These are phyloP conservation scores for Paralagenidium karlingii DNA, from an alignment of 352 stramenopile species.

Conservation along the genomic window DNA sequence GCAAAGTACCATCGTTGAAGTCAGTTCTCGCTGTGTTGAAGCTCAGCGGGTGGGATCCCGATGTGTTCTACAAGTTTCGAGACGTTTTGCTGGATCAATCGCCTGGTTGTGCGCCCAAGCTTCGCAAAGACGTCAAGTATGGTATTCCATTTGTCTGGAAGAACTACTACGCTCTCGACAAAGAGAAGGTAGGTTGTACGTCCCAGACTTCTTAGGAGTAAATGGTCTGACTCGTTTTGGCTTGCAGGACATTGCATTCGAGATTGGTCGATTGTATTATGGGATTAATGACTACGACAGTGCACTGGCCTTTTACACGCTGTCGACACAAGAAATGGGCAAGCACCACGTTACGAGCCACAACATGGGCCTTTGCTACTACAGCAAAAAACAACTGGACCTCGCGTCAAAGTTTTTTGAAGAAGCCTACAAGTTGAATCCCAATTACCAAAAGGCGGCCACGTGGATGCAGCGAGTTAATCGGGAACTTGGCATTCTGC, in stretches of 20 bases:
- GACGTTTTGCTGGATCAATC: conserved; percentile 85
- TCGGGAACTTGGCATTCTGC: too few relatives aligned
- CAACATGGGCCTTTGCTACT: conserved; percentile 93
- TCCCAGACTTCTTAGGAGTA: background rate
- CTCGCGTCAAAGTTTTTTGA: conserved; percentile 53
- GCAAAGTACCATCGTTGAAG: conserved; percentile 68
- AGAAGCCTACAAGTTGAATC: conserved; percentile 51
- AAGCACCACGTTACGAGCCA: conserved; percentile 93
- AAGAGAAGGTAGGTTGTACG: conserved; percentile 64
- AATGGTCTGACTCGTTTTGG: background rate
- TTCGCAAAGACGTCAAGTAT: conserved; percentile 72
- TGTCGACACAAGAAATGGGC: conserved; percentile 80
- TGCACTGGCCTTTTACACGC: conserved; percentile 83
- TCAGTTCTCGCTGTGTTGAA: conserved; percentile 85
- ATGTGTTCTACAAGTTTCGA: conserved; percentile 94
- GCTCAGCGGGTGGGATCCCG: conserved; percentile 86
- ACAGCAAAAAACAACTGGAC: conserved; percentile 71
- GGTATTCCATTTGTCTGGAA: conserved; percentile 81
- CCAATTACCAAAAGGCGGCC: conserved; percentile 60
- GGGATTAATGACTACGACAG: conserved; percentile 85
- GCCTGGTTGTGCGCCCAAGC: conserved; percentile 34
- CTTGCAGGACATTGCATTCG: conserved; percentile 85
- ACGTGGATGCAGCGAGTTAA: conserved; percentile 77
- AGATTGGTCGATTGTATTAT: conserved; percentile 88
- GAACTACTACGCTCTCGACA: conserved; percentile 90